phyloP scores from a whole-genome alignment of 257 asterid species.

The Plantago ovata region DNA sequence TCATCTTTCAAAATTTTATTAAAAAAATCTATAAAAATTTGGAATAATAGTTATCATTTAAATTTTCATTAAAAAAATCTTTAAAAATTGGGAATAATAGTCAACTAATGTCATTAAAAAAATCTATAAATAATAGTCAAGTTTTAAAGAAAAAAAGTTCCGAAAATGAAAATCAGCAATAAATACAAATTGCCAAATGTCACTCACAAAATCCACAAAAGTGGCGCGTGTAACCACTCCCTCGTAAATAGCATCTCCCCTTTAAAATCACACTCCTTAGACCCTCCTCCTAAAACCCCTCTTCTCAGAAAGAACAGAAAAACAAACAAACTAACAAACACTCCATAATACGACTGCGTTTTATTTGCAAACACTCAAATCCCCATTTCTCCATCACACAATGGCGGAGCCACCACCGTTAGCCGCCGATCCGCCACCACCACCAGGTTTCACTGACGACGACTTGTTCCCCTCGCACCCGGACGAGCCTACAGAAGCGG shows the following conservation, averaged over 20 bases:
- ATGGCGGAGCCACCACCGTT: not conserved
- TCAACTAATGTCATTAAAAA: not conserved
- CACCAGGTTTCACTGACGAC: not conserved
- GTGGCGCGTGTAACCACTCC: not conserved
- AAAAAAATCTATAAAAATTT: too few relatives aligned
- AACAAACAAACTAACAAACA: too few relatives aligned
- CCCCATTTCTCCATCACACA: not conserved
- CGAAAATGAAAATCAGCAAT: too few relatives aligned
- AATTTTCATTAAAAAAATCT: too few relatives aligned
- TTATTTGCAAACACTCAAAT: too few relatives aligned
- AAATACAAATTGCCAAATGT: not conserved
- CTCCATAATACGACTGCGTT: not conserved
- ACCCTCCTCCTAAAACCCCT: constrained; percentile 16
- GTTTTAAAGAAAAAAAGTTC: not conserved
- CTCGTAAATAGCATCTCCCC: not conserved
- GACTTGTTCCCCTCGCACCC: not conserved
- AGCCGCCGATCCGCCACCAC: not conserved
- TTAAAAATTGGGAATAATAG: too few relatives aligned
- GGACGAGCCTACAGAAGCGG: constrained; percentile 19
- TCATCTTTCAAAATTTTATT: too few relatives aligned
- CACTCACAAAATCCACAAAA: constrained; percentile 13
- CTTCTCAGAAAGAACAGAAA: too few relatives aligned
- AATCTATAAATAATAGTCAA: too few relatives aligned
- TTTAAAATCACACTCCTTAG: not conserved
- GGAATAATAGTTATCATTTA: too few relatives aligned